Conservation (phyloP, 208 protist genomes). For the Herpetomonas samuelpessoai region DNA sequence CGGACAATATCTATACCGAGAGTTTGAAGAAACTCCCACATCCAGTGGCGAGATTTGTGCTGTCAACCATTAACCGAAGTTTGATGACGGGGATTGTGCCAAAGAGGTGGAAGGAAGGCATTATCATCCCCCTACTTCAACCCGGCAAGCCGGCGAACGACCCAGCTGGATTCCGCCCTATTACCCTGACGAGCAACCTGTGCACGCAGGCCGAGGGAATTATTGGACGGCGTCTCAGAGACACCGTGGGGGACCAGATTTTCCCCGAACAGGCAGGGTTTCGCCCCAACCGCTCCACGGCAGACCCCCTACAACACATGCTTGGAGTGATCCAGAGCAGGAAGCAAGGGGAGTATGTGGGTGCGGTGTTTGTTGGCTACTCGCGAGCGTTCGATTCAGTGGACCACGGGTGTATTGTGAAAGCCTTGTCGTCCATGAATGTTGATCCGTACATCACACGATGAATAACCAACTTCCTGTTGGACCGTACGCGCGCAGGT, state of each 20-base stretch:
- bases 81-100: constrained; percentile 12
- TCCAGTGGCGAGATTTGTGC: constrained; percentile 2
- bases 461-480: constrained; percentile 20
- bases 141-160: constrained; percentile 15
- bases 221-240: constrained; percentile 15
- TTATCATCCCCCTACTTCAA: constrained; percentile 28
- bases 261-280: constrained; percentile 21
- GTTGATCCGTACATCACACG: constrained; percentile 8
- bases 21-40: constrained; percentile 8
- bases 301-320: constrained; percentile 20
- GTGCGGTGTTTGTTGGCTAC: constrained; percentile 30
- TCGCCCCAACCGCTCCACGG: constrained; percentile 14
- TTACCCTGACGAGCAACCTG: constrained; percentile 21
- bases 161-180: constrained; percentile 13
- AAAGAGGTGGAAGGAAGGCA: constrained; percentile 13
- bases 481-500: constrained; percentile 8
- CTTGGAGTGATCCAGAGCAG: background rate
- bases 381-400: constrained; percentile 32
- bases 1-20: constrained; percentile 14
- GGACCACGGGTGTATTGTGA: constrained; percentile 23
- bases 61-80: constrained; percentile 18
- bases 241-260: constrained; percentile 12
- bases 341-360: background rate
- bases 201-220: constrained; percentile 29
- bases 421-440: background rate